These are phyloP conservation scores for Nitzschia palea DNA, from an alignment of 108 stramenopile species.

Conservation along the genomic window DNA sequence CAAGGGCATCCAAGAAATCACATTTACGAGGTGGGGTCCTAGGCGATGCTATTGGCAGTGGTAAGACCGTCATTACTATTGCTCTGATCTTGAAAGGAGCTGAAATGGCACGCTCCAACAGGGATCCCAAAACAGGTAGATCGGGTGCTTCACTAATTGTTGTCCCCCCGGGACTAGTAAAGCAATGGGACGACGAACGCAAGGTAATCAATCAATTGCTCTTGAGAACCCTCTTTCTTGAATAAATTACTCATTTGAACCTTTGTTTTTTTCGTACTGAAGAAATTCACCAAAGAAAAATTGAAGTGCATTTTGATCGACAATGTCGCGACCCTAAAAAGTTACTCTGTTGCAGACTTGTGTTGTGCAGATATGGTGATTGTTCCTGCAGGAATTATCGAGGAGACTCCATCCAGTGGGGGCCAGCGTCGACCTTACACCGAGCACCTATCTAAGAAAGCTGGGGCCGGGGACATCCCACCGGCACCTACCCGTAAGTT, in stretches of 20 bases:
- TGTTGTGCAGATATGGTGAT: conserved; percentile 45
- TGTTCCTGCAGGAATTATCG: conserved; percentile 45
- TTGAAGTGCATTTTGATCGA: conserved; percentile 36
- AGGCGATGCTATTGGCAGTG: conserved; percentile 81
- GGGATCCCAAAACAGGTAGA: neutral
- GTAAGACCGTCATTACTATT: conserved; percentile 80
- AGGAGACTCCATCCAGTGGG: conserved; percentile 23
- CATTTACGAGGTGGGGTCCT: conserved; percentile 70
- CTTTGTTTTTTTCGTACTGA: neutral
- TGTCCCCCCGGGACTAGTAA: conserved; percentile 71
- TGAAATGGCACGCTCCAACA: conserved; percentile 40
- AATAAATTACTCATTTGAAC: neutral
- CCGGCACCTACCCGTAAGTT: conserved; percentile 41
- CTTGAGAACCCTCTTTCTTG: too few relatives aligned
- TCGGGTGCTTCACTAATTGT: conserved; percentile 65
- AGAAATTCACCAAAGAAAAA: conserved; percentile 42
- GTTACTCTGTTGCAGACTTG: conserved; percentile 31
- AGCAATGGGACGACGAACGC: conserved; percentile 70
- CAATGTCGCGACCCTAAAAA: conserved; percentile 28
- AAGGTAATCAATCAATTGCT: too few relatives aligned
- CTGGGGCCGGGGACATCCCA: conserved; percentile 37
- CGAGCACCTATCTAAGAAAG: conserved; percentile 42
- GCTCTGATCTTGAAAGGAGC: conserved; percentile 65
- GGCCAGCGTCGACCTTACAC: conserved; percentile 40
- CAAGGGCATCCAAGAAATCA: conserved; percentile 45